These are phyloP conservation scores for Naumovozyma castellii DNA, from an alignment of 805 yeast genomes.

Conservation along the genomic window DNA sequence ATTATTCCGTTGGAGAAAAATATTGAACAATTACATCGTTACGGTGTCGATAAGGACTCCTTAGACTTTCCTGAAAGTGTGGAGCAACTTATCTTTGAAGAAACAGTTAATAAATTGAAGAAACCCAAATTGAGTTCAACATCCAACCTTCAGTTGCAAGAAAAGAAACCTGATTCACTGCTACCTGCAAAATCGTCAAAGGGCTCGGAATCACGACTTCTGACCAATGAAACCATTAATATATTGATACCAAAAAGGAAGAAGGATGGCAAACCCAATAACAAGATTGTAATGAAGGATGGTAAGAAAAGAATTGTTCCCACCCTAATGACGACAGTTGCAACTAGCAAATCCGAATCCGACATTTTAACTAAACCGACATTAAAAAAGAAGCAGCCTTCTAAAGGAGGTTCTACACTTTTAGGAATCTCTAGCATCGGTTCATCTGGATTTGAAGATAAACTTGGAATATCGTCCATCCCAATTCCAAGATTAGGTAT, in stretches of 20 bases:
- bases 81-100: slow-evolving; percentile 67
- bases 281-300: slow-evolving; percentile 56
- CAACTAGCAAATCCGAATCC: not conserved
- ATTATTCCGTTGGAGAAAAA: slow-evolving; percentile 57
- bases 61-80: slow-evolving; percentile 81
- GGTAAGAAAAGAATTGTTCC: slow-evolving; percentile 75
- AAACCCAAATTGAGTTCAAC: slow-evolving; percentile 9
- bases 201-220: not conserved
- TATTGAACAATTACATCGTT: slow-evolving; percentile 62
- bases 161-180: too few species aligned
- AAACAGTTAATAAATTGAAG: slow-evolving; percentile 38
- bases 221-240: slow-evolving; percentile 10
- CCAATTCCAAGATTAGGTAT: slow-evolving; percentile 55
- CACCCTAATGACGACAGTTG: slow-evolving; percentile 41
- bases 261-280: slow-evolving; percentile 30
- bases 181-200: not conserved
- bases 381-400: slow-evolving; percentile 5
- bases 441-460: slow-evolving; percentile 10
- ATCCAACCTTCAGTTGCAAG: too few species aligned
- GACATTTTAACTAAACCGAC: not conserved
- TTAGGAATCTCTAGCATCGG: not conserved
- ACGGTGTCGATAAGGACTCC: slow-evolving; percentile 82
- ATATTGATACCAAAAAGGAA: slow-evolving; percentile 25
- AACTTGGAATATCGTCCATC: slow-evolving; percentile 39
- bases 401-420: slow-evolving; percentile 1